phyloP scores from a whole-genome alignment of 441 rosid species.

The Adansonia madagascariensis region DNA sequence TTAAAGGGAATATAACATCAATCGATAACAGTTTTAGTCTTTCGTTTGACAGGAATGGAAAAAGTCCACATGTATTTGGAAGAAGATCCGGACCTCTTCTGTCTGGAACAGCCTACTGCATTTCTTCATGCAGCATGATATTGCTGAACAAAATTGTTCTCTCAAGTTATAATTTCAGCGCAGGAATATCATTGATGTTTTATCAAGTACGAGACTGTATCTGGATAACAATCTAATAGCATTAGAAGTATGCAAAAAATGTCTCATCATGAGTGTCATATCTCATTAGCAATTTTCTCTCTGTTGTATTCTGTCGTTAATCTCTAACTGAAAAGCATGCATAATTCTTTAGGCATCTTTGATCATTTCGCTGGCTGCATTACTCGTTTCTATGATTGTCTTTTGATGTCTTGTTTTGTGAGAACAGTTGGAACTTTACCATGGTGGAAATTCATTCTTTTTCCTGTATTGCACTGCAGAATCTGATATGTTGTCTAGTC shows the following conservation, averaged over 20 bases:
- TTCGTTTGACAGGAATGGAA: constrained; percentile 41
- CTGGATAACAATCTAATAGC: neutral
- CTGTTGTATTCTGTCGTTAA: constrained; percentile 1
- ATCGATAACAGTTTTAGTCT: constrained; percentile 28
- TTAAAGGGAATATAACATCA: constrained; percentile 51
- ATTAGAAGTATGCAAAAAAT: neutral
- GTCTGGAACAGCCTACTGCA: constrained; percentile 85
- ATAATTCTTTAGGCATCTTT: constrained; percentile 2
- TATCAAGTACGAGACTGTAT: constrained; percentile 67
- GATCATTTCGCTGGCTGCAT: neutral
- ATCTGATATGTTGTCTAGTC: constrained; percentile 67
- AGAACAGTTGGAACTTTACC: neutral
- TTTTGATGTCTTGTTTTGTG: neutral
- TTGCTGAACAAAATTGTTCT: constrained; percentile 80
- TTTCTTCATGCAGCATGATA: constrained; percentile 93
- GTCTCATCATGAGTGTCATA: neutral
- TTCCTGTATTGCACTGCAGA: constrained; percentile 52
- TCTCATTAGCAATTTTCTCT: neutral
- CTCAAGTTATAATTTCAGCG: constrained; percentile 72
- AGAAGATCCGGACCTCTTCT: constrained; percentile 66
- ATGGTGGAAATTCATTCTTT: constrained; percentile 17
- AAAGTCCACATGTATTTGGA: constrained; percentile 52
- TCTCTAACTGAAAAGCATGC: neutral
- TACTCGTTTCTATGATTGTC: neutral
- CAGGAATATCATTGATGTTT: constrained; percentile 79